Evolutionary conservation across 164 flowering plant species (phyloP), one percentile per base, ranked within the genome.

Genomic region (Umbilicus rupestris): DNA sequence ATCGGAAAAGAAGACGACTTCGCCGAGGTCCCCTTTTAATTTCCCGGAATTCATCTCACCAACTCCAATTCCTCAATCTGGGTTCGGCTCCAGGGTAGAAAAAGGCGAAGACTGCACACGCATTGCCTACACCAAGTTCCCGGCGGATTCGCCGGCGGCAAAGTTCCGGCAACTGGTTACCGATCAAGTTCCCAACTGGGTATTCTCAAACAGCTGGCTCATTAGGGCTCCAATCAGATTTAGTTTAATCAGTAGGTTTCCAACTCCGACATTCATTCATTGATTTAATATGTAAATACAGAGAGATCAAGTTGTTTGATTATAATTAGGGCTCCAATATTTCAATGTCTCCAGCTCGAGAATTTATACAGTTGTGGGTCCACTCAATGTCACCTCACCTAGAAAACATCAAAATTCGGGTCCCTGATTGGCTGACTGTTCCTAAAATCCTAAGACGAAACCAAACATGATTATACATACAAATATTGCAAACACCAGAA

Each of bases 11-110:
- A 39, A 74, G 5, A 74, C 79, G 7, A 24, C 44, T 1, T 87
- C 96, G 4, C 97, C 97, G 0, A 82, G 83, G 64, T 49, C 87
- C 47, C 83, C 85, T 14, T 86, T 88, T n/a, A 86, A 85, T 65
- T 88, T 87, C 41, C 80, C 87, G 4, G 86, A 81, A 0, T 83
- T 82, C 29, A 50, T 67, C 14, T 41, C 65, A 0, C 41, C 37
- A n/a, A n/a, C 42, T 20, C 20, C 69, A 1, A n/a, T n/a, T n/a
- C n/a, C n/a, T 9, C 47, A 45, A 26, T 44, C 69, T 17, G 68
- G 39, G 10, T 72, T 68, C 6, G 39, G n/a, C 8, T 22, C 14
- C 9, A 46, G 33, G 39, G 26, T 60, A 12, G 20, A 33, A 45
- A 42, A 24, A 33, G 59, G 63, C 29, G 39, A 28, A 50, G 58